Evolutionary conservation across 257 asterid species (phyloP).

Genomic region (Nicotiana paniculata): DNA sequence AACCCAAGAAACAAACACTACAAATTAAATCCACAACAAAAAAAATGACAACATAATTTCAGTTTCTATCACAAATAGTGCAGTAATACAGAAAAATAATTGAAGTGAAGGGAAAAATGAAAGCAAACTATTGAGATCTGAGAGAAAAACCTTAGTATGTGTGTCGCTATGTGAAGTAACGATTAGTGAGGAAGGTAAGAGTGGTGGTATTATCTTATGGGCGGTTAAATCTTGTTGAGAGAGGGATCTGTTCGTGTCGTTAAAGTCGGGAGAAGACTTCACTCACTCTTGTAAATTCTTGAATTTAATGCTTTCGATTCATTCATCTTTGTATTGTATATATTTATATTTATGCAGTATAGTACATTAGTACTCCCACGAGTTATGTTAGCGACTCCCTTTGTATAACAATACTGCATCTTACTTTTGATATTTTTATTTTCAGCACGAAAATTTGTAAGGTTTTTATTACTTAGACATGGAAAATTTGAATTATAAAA

Average conservation of each 20-base stretch:
- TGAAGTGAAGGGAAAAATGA: neutral
- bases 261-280: neutral
- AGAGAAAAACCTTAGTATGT: neutral
- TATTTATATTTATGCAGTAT: too few relatives aligned
- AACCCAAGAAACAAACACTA: neutral
- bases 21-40: neutral
- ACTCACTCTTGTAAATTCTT: neutral
- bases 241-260: constrained; percentile 1
- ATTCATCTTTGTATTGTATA: too few relatives aligned
- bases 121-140: neutral
- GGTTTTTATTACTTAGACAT: too few relatives aligned
- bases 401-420: too few relatives aligned
- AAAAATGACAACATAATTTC: neutral
- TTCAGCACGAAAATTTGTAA: neutral
- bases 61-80: neutral
- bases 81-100: neutral
- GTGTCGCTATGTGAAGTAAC: neutral
- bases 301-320: neutral
- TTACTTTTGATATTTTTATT: too few relatives aligned
- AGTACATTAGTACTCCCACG: neutral
- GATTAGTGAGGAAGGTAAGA: neutral
- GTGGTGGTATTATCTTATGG: neutral
- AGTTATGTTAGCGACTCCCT: neutral
- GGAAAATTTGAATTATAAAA: too few relatives aligned
- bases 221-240: neutral